These are phyloP conservation scores for Suillus plorans DNA, from an alignment of 768 basidiomycete species.

Conservation along the genomic window DNA sequence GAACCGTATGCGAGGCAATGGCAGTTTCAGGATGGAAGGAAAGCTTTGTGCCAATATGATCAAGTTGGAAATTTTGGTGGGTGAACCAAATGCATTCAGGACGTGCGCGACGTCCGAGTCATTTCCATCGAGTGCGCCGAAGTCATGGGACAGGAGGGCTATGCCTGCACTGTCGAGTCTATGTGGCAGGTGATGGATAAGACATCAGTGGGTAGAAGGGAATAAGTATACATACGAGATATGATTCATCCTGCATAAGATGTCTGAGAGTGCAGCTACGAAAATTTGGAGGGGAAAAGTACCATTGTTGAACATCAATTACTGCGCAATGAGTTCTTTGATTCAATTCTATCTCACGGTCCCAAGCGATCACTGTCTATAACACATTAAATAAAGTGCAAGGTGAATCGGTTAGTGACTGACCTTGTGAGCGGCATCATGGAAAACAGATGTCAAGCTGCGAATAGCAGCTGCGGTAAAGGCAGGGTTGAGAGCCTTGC, in stretches of 20 bases:
- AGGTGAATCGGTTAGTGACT: background rate
- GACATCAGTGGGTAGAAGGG: background rate
- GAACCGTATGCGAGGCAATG: conserved; percentile 26
- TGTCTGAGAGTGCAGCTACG: background rate
- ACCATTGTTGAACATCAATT: background rate
- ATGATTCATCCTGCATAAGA: background rate
- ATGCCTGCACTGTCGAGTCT: conserved; percentile 47
- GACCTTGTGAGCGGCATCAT: conserved; percentile 52
- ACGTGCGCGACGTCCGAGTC: conserved; percentile 21
- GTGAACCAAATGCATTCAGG: conserved; percentile 25
- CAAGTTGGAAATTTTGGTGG: conserved; percentile 12
- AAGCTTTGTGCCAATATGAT: conserved; percentile 24
- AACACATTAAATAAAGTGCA: background rate
- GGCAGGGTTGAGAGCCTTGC: conserved; percentile 44
- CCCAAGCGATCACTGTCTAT: background rate
- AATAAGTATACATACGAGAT: background rate
- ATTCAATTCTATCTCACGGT: background rate
- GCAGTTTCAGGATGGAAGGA: conserved; percentile 33
- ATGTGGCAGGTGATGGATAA: background rate
- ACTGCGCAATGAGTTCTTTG: background rate
- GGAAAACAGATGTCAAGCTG: conserved; percentile 45
- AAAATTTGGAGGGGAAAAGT: background rate
- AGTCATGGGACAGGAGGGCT: conserved; percentile 47
- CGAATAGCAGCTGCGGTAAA: conserved; percentile 54
- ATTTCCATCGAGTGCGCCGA: conserved; percentile 40